These are phyloP conservation scores for Leishmania aethiopica DNA, from an alignment of 208 protist genomes.

Conservation along the genomic window DNA sequence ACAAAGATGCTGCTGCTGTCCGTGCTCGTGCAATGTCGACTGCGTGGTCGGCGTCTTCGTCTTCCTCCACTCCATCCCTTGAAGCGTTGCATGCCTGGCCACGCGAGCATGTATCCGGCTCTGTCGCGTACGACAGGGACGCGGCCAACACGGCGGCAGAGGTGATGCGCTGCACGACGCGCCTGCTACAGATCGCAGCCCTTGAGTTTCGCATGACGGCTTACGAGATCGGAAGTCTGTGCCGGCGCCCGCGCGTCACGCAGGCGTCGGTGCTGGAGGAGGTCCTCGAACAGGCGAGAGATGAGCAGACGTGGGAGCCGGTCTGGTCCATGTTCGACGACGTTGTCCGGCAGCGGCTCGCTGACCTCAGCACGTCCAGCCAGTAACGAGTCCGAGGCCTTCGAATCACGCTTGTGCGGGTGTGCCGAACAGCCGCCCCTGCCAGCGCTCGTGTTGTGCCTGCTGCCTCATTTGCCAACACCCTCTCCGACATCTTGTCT, in stretches of 20 bases:
- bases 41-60: conserved; percentile 3
- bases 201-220: conserved; percentile 50
- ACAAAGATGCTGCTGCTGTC: not conserved
- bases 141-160: conserved; percentile 46
- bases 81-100: not conserved
- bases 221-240: conserved; percentile 50
- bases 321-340: conserved; percentile 31
- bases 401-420: not conserved
- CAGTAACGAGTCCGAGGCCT: not conserved
- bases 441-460: not conserved
- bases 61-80: not conserved
- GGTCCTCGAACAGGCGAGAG: conserved; percentile 46
- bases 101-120: not conserved
- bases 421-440: not conserved
- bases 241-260: conserved; percentile 44
- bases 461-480: too few species aligned
- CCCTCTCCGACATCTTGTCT: not conserved
- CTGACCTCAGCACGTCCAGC: not conserved
- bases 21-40: not conserved
- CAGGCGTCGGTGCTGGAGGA: conserved; percentile 53
- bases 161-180: conserved; percentile 51
- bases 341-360: conserved; percentile 24
- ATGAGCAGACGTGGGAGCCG: conserved; percentile 45
- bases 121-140: conserved; percentile 29
- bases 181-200: conserved; percentile 56